Evolutionary conservation across 2,329 filamentous ascomycete genomes (phyloP), one percentile per base, ranked within the genome.

Genomic region (Colletotrichum tamarilloi): DNA sequence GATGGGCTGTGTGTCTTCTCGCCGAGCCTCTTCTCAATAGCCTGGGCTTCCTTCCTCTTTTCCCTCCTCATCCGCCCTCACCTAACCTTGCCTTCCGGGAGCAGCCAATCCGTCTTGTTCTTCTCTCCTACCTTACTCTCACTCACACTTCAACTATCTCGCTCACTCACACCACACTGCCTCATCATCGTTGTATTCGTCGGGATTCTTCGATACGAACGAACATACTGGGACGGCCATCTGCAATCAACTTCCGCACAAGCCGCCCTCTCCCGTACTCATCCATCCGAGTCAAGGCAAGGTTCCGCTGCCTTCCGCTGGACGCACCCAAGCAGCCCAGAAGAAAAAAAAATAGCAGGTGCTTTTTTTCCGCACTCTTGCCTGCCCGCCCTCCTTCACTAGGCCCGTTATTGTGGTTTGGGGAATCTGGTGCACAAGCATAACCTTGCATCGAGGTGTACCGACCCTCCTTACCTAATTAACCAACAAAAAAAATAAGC

Each of bases 391-490:
- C 46, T 52, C 72, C 66, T 75, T 74, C 72, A 68, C 69, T 74
- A 73, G 68, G 69, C 69, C 62, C 64, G 55, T 72, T 75, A 73
- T 62, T 74, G 46, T 66, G 42, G 56, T 74, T 74, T 74, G 57
- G 64, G 55, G 68, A 64, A 72, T 73, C 68, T 12, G 28, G 49
- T n/a, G 26, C 67, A 75, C 74, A 75, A 73, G 74, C 73, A 75
- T 75, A 75, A 67, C 74, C 73, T 75, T 75, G 66, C 73, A 73
- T 49, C 73, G 64, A 75, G 74, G 74, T 64, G 66, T 68, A 72
- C 77, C 63, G 77, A 78, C 68, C 72, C 75, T 57, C 70, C 76
- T 72, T 78, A 78, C 58, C 78, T 79, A 68, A 78, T 75, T 68
- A 78, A 78, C 63, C 76, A 73, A 64, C 69, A 75, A 67, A 64